A percentile compares a stretch with the other conserved stretches of the same genome.
Conservation (phyloP, 345 rosid genomes). For the Citrus hindsii region DNA sequence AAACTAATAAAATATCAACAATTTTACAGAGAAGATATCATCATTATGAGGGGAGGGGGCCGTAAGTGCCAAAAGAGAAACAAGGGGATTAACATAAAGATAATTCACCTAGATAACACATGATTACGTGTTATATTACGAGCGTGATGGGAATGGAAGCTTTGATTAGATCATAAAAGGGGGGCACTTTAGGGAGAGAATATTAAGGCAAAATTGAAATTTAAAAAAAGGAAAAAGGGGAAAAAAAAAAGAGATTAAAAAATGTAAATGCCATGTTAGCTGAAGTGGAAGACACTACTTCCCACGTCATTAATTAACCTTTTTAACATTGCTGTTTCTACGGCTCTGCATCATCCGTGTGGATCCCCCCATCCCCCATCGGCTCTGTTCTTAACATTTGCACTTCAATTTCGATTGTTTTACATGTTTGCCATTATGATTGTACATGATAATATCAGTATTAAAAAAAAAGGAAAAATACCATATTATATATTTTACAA, state of each 20-base stretch:
- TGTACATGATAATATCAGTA: too few species aligned
- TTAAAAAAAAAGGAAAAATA: too few species aligned
- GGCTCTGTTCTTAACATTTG: neutral
- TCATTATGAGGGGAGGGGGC: neutral
- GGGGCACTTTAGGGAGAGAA: neutral
- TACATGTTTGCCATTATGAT: neutral
- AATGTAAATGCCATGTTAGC: neutral
- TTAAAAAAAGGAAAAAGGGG: neutral
- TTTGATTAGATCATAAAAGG: neutral
- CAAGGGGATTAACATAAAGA: neutral
- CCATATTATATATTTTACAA: too few species aligned
- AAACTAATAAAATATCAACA: neutral
- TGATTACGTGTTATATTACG: neutral
- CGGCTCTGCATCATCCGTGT: constrained; percentile 1
- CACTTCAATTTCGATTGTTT: neutral
- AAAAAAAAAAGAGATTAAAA: neutral
- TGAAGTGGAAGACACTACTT: constrained; percentile 33
- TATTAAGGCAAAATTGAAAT: neutral
- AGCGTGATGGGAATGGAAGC: neutral
- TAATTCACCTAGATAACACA: neutral
- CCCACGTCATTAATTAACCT: constrained; percentile 15
- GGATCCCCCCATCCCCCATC: constrained; percentile 9
- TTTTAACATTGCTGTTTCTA: neutral
- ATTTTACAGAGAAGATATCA: neutral
- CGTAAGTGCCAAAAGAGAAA: neutral